These are phyloP conservation scores for Penicillium sp. DNA, from an alignment of 2,329 filamentous ascomycete species.

Conservation along the genomic window DNA sequence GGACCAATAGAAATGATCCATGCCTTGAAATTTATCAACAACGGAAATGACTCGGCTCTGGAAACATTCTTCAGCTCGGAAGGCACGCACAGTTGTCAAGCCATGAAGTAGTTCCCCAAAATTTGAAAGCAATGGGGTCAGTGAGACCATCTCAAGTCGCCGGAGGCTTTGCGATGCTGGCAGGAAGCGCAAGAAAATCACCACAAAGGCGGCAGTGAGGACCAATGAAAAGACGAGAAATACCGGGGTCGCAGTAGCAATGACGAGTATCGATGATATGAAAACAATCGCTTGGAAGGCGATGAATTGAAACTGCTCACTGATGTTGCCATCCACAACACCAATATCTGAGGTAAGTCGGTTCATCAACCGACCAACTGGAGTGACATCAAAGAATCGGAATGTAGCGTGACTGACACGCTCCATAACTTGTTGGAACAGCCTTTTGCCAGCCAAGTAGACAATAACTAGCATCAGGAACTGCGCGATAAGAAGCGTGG, in stretches of 20 bases:
- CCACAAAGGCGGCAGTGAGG: conserved; percentile 63
- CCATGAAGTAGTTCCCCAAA: conserved; percentile 84
- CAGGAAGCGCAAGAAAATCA: conserved; percentile 70
- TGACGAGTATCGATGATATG: conserved; percentile 66
- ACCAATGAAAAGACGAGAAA: conserved; percentile 67
- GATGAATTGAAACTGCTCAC: conserved; percentile 64
- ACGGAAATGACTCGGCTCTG: conserved; percentile 72
- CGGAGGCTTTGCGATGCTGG: conserved; percentile 78
- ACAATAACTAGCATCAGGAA: conserved; percentile 68
- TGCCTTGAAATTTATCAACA: conserved; percentile 84
- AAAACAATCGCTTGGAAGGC: conserved; percentile 67
- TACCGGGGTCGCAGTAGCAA: conserved; percentile 68
- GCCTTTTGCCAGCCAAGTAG: conserved; percentile 66
- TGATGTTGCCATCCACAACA: conserved; percentile 81
- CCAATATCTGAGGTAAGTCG: conserved; percentile 84
- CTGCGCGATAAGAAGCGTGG: conserved; percentile 57
- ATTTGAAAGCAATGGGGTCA: conserved; percentile 85
- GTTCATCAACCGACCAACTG: conserved; percentile 86
- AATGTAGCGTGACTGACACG: conserved; percentile 75
- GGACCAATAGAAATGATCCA: conserved; percentile 94
- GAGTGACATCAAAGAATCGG: conserved; percentile 85
- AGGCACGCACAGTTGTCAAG: conserved; percentile 77
- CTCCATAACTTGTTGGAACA: conserved; percentile 68
- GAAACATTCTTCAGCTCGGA: conserved; percentile 71
- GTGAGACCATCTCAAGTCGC: conserved; percentile 79